Percentiles rank a stretch among this genome's conserved stretches.
These are phyloP conservation scores for Peronosclerospora sorghi DNA, from an alignment of 352 stramenopile species.

Conservation along the genomic window DNA sequence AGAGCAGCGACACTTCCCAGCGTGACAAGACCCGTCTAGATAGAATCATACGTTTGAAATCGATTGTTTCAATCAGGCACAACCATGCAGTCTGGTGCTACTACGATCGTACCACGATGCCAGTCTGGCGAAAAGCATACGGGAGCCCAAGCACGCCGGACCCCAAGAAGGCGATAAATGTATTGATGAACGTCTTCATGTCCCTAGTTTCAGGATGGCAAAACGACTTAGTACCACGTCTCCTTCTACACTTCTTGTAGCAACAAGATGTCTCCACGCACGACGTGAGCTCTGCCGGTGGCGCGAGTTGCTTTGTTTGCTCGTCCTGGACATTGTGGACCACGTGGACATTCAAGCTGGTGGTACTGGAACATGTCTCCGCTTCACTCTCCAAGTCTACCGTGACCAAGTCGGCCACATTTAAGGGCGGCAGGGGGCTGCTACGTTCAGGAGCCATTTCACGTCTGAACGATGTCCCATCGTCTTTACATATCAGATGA, in stretches of 20 bases:
- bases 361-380: constrained; percentile 19
- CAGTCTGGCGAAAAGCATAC: constrained; percentile 82
- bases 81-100: not conserved
- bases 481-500: not conserved
- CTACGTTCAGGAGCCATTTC: constrained; percentile 7
- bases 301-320: no score
- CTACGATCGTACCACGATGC: constrained; percentile 44
- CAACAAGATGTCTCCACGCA: not conserved
- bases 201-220: constrained; percentile 18
- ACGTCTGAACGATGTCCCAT: constrained; percentile 13
- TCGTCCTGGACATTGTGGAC: not conserved
- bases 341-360: constrained; percentile 14
- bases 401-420: constrained; percentile 18
- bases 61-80: no score
- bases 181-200: constrained; percentile 58
- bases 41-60: no score
- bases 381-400: constrained; percentile 20
- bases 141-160: constrained; percentile 85
- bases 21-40: constrained; percentile 50
- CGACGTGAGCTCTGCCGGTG: not conserved
- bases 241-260: not conserved
- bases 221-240: not conserved
- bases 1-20: constrained; percentile 37
- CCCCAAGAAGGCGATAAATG: constrained; percentile 87
- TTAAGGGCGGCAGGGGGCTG: constrained; percentile 9